Evolutionary conservation across 768 basidiomycete species (phyloP).

Genomic region (Panaeolus papilionaceus): DNA sequence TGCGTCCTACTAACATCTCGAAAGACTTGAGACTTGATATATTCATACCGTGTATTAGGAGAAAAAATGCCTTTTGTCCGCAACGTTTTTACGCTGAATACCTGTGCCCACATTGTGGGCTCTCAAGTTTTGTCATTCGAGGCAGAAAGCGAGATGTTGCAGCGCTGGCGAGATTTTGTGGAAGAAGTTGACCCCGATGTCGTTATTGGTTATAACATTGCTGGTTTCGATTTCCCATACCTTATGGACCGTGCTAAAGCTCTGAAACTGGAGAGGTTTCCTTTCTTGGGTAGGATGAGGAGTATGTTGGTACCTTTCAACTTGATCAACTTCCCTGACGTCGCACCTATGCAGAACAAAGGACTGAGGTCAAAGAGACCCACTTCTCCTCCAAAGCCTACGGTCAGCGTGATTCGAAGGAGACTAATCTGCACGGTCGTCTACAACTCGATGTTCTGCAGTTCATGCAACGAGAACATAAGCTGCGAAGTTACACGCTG

Average conservation of each 20-base stretch:
- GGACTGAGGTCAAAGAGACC: conserved; percentile 86
- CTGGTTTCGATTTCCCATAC: conserved; percentile 96
- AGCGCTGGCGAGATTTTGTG: conserved; percentile 90
- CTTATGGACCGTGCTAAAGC: conserved; percentile 91
- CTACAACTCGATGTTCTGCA: conserved; percentile 95
- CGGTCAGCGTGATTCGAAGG: conserved; percentile 96
- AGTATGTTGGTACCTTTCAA: conserved; percentile 46
- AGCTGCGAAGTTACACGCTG: conserved; percentile 94
- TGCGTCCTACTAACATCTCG: conserved; percentile 35
- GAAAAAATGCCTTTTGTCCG: conserved; percentile 93
- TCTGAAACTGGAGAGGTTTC: conserved; percentile 72
- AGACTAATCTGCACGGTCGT: conserved; percentile 88
- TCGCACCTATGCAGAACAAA: conserved; percentile 54
- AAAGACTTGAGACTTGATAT: background rate
- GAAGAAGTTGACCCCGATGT: conserved; percentile 93
- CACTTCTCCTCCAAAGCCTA: conserved; percentile 99
- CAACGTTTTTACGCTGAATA: conserved; percentile 95
- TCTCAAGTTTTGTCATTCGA: conserved; percentile 90
- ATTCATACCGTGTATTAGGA: conserved; percentile 51
- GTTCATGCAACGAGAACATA: conserved; percentile 99
- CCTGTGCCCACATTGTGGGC: conserved; percentile 96
- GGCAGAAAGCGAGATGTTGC: conserved; percentile 75
- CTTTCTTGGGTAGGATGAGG: conserved; percentile 76
- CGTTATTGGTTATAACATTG: conserved; percentile 94
- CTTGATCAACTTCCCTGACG: conserved; percentile 8